Percentiles rank a stretch among this genome's conserved stretches.
phyloP scores from a whole-genome alignment of 140 eudicot species.

The Anethum foeniculum region DNA sequence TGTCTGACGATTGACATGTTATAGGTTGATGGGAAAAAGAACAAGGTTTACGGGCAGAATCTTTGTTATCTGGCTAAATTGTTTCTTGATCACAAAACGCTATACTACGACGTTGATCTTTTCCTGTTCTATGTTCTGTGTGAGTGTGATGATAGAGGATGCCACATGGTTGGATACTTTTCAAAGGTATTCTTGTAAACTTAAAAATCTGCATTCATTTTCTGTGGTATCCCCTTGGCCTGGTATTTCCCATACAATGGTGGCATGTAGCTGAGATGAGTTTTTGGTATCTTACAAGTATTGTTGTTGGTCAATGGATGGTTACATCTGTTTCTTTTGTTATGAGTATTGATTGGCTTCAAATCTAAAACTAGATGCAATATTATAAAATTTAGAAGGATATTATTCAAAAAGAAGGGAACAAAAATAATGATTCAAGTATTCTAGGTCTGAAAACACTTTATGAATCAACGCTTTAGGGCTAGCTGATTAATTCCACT shows the following conservation, averaged over 20 bases:
- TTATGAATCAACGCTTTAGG: neutral
- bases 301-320: neutral
- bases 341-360: neutral
- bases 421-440: neutral
- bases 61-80: constrained; percentile 89
- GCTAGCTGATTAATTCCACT: neutral
- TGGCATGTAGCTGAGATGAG: neutral
- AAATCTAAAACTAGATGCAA: neutral
- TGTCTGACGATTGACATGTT: constrained; percentile 1
- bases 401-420: neutral
- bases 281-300: neutral
- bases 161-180: constrained; percentile 98
- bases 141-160: constrained; percentile 98
- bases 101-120: constrained; percentile 88
- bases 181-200: constrained; percentile 54
- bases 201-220: neutral
- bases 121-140: constrained; percentile 84
- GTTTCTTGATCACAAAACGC: constrained; percentile 98
- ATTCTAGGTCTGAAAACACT: neutral
- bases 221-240: neutral
- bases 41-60: constrained; percentile 89
- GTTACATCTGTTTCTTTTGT: neutral
- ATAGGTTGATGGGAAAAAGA: constrained; percentile 98
- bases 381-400: neutral
- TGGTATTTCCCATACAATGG: neutral